Evolutionary conservation across 2,329 filamentous ascomycete genomes (phyloP).

Genomic region (Pyrenochaeta sp.): DNA sequence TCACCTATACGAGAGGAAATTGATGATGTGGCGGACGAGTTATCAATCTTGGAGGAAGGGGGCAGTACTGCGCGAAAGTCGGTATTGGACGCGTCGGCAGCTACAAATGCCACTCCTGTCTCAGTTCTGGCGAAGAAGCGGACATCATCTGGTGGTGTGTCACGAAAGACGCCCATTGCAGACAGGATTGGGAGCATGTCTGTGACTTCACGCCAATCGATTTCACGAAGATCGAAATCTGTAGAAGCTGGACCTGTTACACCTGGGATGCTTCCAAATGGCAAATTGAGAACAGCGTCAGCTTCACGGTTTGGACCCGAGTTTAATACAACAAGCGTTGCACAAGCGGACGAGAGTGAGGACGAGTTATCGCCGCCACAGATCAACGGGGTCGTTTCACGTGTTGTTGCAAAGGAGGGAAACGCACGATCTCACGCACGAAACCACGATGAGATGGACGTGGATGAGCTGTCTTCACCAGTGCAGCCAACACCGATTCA

Average conservation of each 20-base stretch:
- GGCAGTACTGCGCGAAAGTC: slow-evolving; percentile 24
- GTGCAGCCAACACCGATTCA: slow-evolving; percentile 16
- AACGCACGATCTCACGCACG: background rate
- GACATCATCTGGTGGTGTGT: slow-evolving; percentile 1
- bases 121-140: slow-evolving; percentile 17
- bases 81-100: slow-evolving; percentile 10
- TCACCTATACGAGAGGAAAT: slow-evolving; percentile 35
- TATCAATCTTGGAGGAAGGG: slow-evolving; percentile 35
- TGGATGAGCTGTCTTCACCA: slow-evolving; percentile 29
- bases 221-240: slow-evolving; percentile 27
- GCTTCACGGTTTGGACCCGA: slow-evolving; percentile 18
- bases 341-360: slow-evolving; percentile 32
- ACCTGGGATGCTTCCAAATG: slow-evolving; percentile 27
- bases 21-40: slow-evolving; percentile 38
- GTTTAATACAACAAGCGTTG: slow-evolving; percentile 23
- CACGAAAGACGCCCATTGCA: slow-evolving; percentile 18
- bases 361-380: slow-evolving; percentile 40
- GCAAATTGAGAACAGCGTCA: slow-evolving; percentile 18
- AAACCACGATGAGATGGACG: slow-evolving; percentile 23
- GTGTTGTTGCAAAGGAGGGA: slow-evolving; percentile 14
- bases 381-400: slow-evolving; percentile 16
- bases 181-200: slow-evolving; percentile 9
- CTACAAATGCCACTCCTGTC: slow-evolving; percentile 20
- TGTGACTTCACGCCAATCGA: slow-evolving; percentile 19
- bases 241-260: slow-evolving; percentile 35